Conservation (phyloP, 2,329 filamentous ascomycete genomes). For the Diaporthe caulivora region DNA sequence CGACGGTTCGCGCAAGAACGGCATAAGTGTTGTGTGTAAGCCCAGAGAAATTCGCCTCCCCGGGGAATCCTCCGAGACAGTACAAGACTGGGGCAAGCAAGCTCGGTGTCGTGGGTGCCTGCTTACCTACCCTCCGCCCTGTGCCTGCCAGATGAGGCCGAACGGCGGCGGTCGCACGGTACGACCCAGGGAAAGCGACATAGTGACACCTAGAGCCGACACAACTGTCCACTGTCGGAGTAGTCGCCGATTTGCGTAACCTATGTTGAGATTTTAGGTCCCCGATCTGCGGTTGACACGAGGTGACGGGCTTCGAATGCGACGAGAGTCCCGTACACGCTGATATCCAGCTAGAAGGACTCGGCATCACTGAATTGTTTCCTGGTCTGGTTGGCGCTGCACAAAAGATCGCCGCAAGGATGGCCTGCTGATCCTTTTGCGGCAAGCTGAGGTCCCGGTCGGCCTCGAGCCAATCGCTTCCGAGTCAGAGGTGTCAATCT, state of each 20-base stretch:
- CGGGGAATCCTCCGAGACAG: constrained; percentile 17
- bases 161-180: constrained; percentile 5
- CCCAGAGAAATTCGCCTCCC: not conserved
- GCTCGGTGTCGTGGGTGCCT: constrained; percentile 1
- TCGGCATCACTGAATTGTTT: constrained; percentile 10
- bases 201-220: constrained; percentile 21
- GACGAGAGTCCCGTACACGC: not conserved
- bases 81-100: not conserved
- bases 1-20: not conserved
- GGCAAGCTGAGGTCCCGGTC: constrained; percentile 33
- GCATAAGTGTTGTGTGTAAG: constrained; percentile 5
- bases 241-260: constrained; percentile 34
- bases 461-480: constrained; percentile 25
- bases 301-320: not conserved
- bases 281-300: constrained; percentile 24
- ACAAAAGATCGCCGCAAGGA: constrained; percentile 28
- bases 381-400: constrained; percentile 19
- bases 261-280: constrained; percentile 5
- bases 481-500: constrained; percentile 26
- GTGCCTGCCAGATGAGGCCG: constrained; percentile 23
- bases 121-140: constrained; percentile 1
- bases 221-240: constrained; percentile 6
- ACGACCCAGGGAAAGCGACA: constrained; percentile 5
- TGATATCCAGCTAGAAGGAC: not conserved
- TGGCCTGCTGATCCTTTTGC: constrained; percentile 30